Percentiles rank a stretch among this genome's conserved stretches.
These are phyloP conservation scores for Plasmodium knowlesi DNA, from an alignment of 169 alveolate genomes.

Conservation along the genomic window DNA sequence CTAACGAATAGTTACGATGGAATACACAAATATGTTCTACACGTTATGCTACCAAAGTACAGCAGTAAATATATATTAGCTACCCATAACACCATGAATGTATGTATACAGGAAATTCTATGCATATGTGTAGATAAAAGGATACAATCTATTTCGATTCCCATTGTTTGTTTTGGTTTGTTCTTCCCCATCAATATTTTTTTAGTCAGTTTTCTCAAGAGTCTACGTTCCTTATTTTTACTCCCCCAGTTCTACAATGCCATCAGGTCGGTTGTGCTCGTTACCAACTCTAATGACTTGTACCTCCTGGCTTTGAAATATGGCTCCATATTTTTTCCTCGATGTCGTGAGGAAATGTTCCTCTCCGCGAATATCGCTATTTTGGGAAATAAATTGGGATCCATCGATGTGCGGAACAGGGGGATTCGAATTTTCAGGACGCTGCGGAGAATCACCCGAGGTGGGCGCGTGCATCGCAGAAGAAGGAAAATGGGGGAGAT, in stretches of 20 bases:
- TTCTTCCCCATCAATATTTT: slow-evolving; percentile 55
- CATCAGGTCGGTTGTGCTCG: slow-evolving; percentile 1
- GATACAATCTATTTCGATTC: slow-evolving; percentile 37
- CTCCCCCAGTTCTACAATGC: slow-evolving; percentile 45
- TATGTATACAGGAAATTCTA: slow-evolving; percentile 48
- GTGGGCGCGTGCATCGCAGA: not conserved
- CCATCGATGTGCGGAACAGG: slow-evolving; percentile 52
- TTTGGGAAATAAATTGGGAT: slow-evolving; percentile 37
- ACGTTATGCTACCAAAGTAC: slow-evolving; percentile 53
- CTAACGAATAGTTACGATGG: slow-evolving; percentile 47
- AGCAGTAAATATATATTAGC: slow-evolving; percentile 56
- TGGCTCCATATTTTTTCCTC: slow-evolving; percentile 30
- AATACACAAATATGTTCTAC: slow-evolving; percentile 48
- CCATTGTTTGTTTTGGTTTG: slow-evolving; percentile 22
- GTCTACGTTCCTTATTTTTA: slow-evolving; percentile 30
- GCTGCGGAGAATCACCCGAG: not conserved
- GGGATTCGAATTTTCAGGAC: slow-evolving; percentile 27
- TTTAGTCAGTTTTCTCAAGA: slow-evolving; percentile 18
- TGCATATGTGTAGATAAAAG: slow-evolving; percentile 35
- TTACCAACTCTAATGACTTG: slow-evolving; percentile 42
- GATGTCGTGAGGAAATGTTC: slow-evolving; percentile 20
- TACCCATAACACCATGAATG: slow-evolving; percentile 56
- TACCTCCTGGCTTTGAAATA: slow-evolving; percentile 26
- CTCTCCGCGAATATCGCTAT: slow-evolving; percentile 33
- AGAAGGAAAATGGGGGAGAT: not conserved